Evolutionary conservation across 164 flowering plant species (phyloP).

Genomic region (Euptelea pleiosperma): DNA sequence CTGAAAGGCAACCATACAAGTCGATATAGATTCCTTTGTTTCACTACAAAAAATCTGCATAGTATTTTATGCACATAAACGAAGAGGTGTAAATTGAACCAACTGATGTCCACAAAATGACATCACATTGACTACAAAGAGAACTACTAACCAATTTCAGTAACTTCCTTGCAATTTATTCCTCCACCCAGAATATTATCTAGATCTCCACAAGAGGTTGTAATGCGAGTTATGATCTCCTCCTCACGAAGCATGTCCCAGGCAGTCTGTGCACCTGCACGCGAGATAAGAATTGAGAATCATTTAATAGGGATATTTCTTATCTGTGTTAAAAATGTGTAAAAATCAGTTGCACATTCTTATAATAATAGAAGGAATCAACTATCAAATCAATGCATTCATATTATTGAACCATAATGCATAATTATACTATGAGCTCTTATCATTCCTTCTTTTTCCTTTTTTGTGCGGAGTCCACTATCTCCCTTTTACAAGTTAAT

Average conservation of each 20-base stretch:
- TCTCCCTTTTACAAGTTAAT: too few species aligned
- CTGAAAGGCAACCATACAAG: conserved; percentile 33
- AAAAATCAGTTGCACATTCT: neutral
- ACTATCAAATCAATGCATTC: too few species aligned
- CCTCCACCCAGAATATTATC: conserved; percentile 92
- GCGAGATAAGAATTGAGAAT: neutral
- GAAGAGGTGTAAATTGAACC: conserved; percentile 7
- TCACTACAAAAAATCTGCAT: neutral
- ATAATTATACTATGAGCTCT: too few species aligned
- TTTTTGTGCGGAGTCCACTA: too few species aligned
- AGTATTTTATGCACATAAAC: neutral
- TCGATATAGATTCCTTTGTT: neutral
- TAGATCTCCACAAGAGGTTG: conserved; percentile 76
- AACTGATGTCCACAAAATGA: neutral
- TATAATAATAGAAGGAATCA: too few species aligned
- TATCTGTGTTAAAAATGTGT: neutral
- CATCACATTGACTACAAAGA: conserved; percentile 5
- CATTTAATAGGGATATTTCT: neutral
- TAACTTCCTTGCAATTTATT: conserved; percentile 79
- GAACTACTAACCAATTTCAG: conserved; percentile 80
- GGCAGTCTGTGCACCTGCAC: conserved; percentile 77
- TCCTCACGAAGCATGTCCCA: conserved; percentile 92
- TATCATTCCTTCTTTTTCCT: too few species aligned
- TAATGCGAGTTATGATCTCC: conserved; percentile 46
- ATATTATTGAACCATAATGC: too few species aligned